Evolutionary conservation across 2,329 filamentous ascomycete genomes (phyloP).

Genomic region (Pezicula neosporulosa): DNA sequence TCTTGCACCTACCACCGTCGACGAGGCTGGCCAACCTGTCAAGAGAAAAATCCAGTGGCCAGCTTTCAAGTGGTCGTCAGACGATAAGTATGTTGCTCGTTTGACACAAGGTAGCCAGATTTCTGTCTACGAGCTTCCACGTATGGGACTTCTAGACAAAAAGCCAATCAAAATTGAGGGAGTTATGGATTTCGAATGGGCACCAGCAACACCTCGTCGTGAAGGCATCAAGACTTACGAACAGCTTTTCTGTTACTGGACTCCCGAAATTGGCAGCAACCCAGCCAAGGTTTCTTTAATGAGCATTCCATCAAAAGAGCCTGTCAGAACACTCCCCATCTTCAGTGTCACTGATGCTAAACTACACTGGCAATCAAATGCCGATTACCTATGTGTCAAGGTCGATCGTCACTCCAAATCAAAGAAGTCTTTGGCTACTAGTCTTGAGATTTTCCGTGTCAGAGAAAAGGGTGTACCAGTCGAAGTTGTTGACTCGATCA

Average conservation of each 20-base stretch:
- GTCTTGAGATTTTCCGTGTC: constrained; percentile 96
- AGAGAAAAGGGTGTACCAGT: constrained; percentile 97
- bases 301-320: constrained; percentile 91
- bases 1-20: constrained; percentile 57
- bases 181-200: constrained; percentile 97
- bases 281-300: constrained; percentile 96
- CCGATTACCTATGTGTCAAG: constrained; percentile 93
- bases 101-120: constrained; percentile 86
- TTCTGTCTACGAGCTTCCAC: constrained; percentile 83
- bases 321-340: constrained; percentile 90
- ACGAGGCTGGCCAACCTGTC: constrained; percentile 59
- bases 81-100: constrained; percentile 94
- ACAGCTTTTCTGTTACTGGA: constrained; percentile 98
- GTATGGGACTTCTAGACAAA: constrained; percentile 89
- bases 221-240: constrained; percentile 89
- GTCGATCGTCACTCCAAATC: constrained; percentile 98
- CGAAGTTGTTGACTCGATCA: constrained; percentile 95
- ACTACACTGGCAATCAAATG: constrained; percentile 97
- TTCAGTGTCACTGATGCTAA: constrained; percentile 98
- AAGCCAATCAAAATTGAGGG: constrained; percentile 94
- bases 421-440: constrained; percentile 96
- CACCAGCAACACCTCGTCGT: constrained; percentile 75
- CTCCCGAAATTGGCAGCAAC: constrained; percentile 95
- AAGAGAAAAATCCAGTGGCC: constrained; percentile 98
- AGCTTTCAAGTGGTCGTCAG: constrained; percentile 98